phyloP scores from a whole-genome alignment of 108 stramenopile species.

The Fragilariopsis cylindrus region DNA sequence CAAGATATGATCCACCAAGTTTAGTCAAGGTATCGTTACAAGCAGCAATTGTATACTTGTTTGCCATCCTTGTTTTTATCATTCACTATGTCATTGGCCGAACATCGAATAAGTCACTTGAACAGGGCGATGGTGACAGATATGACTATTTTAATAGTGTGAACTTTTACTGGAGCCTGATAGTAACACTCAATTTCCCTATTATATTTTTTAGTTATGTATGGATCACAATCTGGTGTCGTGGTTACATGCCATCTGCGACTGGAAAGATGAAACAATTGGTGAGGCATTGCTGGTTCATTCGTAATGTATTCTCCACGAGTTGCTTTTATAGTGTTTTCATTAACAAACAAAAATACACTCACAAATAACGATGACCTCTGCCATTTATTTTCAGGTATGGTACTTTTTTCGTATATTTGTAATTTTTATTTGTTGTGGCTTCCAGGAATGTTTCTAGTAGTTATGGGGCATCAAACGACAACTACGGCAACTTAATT shows the following conservation, averaged over 20 bases:
- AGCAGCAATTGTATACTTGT: not conserved
- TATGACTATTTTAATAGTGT: too few relatives aligned
- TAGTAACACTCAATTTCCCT: not conserved
- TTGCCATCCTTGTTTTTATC: not conserved
- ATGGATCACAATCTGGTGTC: not conserved
- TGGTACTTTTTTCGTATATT: constrained; percentile 2
- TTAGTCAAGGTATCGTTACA: not conserved
- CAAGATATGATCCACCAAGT: not conserved
- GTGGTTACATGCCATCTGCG: not conserved
- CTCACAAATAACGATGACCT: too few relatives aligned
- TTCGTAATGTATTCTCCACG: too few relatives aligned
- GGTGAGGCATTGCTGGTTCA: too few relatives aligned
- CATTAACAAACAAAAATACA: too few relatives aligned
- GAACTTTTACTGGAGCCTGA: not conserved
- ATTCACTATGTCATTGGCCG: not conserved
- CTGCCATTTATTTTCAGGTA: not conserved
- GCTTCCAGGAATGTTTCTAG: not conserved
- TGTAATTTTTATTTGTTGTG: not conserved
- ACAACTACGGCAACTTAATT: not conserved
- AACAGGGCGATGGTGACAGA: too few relatives aligned
- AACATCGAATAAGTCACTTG: not conserved
- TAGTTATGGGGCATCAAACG: not conserved
- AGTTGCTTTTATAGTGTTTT: too few relatives aligned
- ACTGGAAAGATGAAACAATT: not conserved
- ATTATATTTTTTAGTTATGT: not conserved